Percentiles rank a stretch among this genome's conserved stretches.
These are phyloP conservation scores for Annona cherimola DNA, from an alignment of 164 flowering plant genomes.

Conservation along the genomic window DNA sequence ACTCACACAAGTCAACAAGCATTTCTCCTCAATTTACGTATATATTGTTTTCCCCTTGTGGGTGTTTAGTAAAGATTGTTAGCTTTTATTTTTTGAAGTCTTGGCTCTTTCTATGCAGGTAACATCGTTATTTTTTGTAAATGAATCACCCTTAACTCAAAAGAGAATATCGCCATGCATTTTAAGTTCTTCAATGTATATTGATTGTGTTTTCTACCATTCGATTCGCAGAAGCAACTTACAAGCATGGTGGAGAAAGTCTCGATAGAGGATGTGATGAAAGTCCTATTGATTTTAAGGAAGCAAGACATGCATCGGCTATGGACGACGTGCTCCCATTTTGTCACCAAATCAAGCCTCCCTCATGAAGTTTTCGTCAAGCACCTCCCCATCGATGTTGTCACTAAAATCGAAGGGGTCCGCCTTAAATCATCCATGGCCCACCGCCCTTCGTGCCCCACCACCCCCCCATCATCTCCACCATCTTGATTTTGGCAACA, in stretches of 20 bases:
- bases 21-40: not conserved
- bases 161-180: not conserved
- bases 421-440: conserved; percentile 72
- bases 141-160: not conserved
- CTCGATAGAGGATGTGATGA: conserved; percentile 98
- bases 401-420: conserved; percentile 83
- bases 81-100: not conserved
- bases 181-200: not conserved
- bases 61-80: not conserved
- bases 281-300: conserved; percentile 84
- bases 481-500: conserved; percentile 24
- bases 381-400: conserved; percentile 91
- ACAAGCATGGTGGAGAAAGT: conserved; percentile 95
- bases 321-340: conserved; percentile 92
- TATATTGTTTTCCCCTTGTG: not conserved
- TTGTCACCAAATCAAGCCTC: conserved; percentile 94
- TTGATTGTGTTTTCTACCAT: not conserved
- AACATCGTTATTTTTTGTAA: not conserved
- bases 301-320: conserved; percentile 98
- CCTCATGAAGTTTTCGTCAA: conserved; percentile 90
- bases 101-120: not conserved
- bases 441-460: conserved; percentile 74
- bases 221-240: conserved; percentile 71
- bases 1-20: conserved; percentile 72
- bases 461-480: conserved; percentile 42